Evolutionary conservation across 371 early-diverging fungal genomes (phyloP), one percentile per base, ranked within the genome.

Genomic region (Zychaea mexicana): DNA sequence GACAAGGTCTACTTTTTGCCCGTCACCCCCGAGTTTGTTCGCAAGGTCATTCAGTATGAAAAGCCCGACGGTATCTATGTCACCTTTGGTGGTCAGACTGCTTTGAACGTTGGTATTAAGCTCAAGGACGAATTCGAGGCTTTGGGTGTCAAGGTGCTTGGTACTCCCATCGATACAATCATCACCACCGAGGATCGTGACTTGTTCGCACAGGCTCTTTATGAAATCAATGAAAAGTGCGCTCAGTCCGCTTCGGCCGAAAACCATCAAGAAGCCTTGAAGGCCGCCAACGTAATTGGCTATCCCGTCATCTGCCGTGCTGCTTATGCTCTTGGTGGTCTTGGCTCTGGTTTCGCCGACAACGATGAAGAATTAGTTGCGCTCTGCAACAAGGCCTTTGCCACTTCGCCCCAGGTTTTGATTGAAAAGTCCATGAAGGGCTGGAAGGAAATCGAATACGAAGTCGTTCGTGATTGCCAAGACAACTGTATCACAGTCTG

Each of bases 391-490:
- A 91, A 91, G 73, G 88, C 95, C 31, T 81, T 96, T 64, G 78
- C 93, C 10, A 78, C 90, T 54, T 84, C 90, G 15, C 94, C 96
- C 57, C 96, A 97, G 76, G 85, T 97, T 33, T 84, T 97, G 60
- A 91, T 97, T 45, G 96, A 97, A 68, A 79, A 86, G 66, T 90
- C 91, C n/a, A 95, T 97, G 96, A 94, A 94, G 78, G 98, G 98
- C 19, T 97, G 98, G 96, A 96, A 97, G 78, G 97, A 97, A 77
- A 87, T 97, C 60, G 98, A 97, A 76, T 97, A 97, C 73, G 98
- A 97, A 78, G 96, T 97, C n/a, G 96, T 97, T 39, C 92, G 98
- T 72, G 98, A 97, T 79, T 86, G 90, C 58, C 85, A 87, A 55
- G 88, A 97, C 82, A 97, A 97, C 85, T 97, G 98, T 79, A 94